Percentiles rank a stretch among this genome's conserved stretches.
Conservation (phyloP, 345 rosid species). For the Eucalyptus sp. region DNA sequence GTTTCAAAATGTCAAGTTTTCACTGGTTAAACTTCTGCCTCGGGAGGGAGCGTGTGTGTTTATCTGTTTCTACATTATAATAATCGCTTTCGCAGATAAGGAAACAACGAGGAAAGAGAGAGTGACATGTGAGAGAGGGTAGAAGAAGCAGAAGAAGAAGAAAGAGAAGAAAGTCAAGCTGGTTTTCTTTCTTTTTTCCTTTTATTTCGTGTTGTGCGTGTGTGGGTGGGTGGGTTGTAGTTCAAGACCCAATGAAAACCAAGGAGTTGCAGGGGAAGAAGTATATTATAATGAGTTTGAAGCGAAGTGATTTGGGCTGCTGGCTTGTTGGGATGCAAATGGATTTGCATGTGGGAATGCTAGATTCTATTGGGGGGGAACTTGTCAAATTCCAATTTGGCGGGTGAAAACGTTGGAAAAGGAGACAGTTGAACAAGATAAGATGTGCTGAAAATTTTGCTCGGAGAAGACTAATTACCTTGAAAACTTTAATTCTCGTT, state of each 20-base stretch:
- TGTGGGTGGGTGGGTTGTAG: not conserved
- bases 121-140: not conserved
- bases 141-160: not conserved
- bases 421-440: not conserved
- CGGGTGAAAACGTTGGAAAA: not conserved
- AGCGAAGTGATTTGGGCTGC: not conserved
- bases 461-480: not conserved
- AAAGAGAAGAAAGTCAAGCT: not conserved
- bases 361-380: not conserved
- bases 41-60: not conserved
- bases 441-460: not conserved
- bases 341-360: not conserved
- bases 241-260: not conserved
- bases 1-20: not conserved
- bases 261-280: not conserved
- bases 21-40: not conserved
- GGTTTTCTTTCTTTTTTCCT: no score
- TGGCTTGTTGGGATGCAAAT: not conserved
- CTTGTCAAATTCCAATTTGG: not conserved
- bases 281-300: not conserved
- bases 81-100: not conserved
- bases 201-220: not conserved
- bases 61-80: not conserved
- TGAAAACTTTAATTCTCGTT: not conserved
- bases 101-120: not conserved